These are phyloP conservation scores for Chaetomium olivaceum DNA, from an alignment of 2,329 filamentous ascomycete genomes.

Conservation along the genomic window DNA sequence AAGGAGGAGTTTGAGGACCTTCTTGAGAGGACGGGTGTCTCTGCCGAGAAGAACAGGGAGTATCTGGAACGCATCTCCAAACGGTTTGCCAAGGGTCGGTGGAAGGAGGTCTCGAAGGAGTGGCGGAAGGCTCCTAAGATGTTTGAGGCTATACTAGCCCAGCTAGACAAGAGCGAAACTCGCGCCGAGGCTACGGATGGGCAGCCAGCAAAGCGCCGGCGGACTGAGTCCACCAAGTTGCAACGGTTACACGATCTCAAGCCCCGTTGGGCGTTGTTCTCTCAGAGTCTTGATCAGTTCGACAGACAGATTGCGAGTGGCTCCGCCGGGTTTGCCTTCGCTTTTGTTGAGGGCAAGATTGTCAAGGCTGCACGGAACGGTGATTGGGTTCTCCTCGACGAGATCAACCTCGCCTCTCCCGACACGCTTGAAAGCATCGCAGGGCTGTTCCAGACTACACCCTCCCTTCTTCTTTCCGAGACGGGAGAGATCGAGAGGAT, in stretches of 20 bases:
- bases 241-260: slow-evolving; percentile 59
- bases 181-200: slow-evolving; percentile 45
- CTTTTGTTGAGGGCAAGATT: slow-evolving; percentile 93
- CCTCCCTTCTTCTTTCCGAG: slow-evolving; percentile 87
- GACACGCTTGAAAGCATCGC: slow-evolving; percentile 94
- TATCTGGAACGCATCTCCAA: slow-evolving; percentile 82
- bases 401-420: slow-evolving; percentile 93
- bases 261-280: slow-evolving; percentile 79
- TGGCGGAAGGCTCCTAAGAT: slow-evolving; percentile 89
- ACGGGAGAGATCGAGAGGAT: slow-evolving; percentile 91
- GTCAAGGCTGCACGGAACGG: slow-evolving; percentile 95
- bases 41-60: slow-evolving; percentile 79
- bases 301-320: slow-evolving; percentile 75
- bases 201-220: slow-evolving; percentile 69
- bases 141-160: slow-evolving; percentile 70
- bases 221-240: slow-evolving; percentile 64
- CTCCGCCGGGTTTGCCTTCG: slow-evolving; percentile 81
- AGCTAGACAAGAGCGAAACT: slow-evolving; percentile 50
- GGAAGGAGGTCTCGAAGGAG: slow-evolving; percentile 80
- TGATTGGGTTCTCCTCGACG: slow-evolving; percentile 89
- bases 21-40: slow-evolving; percentile 82
- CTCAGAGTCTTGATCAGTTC: slow-evolving; percentile 71
- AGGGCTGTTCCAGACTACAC: slow-evolving; percentile 77
- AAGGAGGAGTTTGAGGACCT: slow-evolving; percentile 93
- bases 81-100: slow-evolving; percentile 77